Evolutionary conservation across 257 asterid species (phyloP), one percentile per base, ranked within the genome.

Genomic region (Solanum peruvianum): DNA sequence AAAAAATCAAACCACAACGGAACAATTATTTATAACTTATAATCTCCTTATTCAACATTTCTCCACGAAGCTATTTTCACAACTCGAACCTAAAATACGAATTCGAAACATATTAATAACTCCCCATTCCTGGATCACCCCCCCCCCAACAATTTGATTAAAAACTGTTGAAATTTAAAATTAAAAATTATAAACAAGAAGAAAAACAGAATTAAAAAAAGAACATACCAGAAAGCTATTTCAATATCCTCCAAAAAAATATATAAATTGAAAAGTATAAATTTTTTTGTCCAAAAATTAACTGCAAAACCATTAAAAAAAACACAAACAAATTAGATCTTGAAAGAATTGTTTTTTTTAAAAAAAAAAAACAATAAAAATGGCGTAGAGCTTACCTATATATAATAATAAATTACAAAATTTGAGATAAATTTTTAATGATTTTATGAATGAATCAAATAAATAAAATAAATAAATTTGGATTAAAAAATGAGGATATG

Each of bases 171-270:
- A 21, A 15, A 62, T 62, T 44, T 10, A 80, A 49, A 80, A 29
- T 3, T 15, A 29, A 80, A 49, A 80, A 29, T 4, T 29, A 29
- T 10, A 45, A 71, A 0, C 23, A 11, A 23, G 31, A n/a, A 73
- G 35, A 11, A 73, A 15, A 2, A 73, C 73, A 66, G 37, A 27
- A 11, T 21, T 4, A 37, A 49, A 77, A 4, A 25, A 42, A 7
- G 37, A 80, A 47, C 85, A 80, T 80, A 80, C 85, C 85, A 29
- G 67, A 31, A 42, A 76, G 23, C 8, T 23, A 76, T 76, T 42
- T 10, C 21, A 12, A 78, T 78, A 15, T 45, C 31, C 41, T 18
- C 69, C 29, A 49, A 49, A 29, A 78, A 15, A 72, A 18, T 0
- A 15, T 5, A 15, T 0, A 14, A 15, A 29, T 47, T 47, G 64